Conservation (phyloP, 163 green algal species). For the Volvox carteri region DNA sequence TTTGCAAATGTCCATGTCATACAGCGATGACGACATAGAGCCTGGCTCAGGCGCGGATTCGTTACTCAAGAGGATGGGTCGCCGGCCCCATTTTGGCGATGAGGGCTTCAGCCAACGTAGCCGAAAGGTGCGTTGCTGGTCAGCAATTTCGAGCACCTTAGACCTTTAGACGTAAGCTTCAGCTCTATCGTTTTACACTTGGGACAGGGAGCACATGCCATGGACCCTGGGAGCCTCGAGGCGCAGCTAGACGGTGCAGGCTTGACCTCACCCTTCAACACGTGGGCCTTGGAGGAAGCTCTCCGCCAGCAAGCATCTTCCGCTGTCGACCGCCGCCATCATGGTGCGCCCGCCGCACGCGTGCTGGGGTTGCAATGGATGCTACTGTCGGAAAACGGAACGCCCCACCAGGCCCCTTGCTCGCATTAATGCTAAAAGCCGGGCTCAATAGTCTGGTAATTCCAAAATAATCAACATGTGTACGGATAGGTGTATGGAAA, state of each 20-base stretch:
- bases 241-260: background rate
- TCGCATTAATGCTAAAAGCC: no score
- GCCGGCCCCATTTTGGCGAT: background rate
- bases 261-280: slow-evolving; percentile 13
- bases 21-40: slow-evolving; percentile 44
- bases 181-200: background rate
- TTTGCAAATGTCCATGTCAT: background rate
- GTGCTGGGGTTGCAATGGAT: background rate
- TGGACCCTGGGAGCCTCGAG: slow-evolving; percentile 20
- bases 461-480: no score
- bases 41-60: slow-evolving; percentile 16
- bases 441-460: no score
- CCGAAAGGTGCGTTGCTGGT: background rate
- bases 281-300: slow-evolving; percentile 13
- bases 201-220: background rate
- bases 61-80: background rate
- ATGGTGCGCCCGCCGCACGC: background rate
- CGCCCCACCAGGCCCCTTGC: no score
- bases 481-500: no score
- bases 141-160: background rate
- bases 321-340: slow-evolving; percentile 11
- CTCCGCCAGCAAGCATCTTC: background rate
- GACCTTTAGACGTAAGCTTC: background rate
- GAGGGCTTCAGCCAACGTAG: background rate
- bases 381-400: no score